phyloP scores from a whole-genome alignment of 2,329 filamentous ascomycete genomes.

The Fusarium anguioides region DNA sequence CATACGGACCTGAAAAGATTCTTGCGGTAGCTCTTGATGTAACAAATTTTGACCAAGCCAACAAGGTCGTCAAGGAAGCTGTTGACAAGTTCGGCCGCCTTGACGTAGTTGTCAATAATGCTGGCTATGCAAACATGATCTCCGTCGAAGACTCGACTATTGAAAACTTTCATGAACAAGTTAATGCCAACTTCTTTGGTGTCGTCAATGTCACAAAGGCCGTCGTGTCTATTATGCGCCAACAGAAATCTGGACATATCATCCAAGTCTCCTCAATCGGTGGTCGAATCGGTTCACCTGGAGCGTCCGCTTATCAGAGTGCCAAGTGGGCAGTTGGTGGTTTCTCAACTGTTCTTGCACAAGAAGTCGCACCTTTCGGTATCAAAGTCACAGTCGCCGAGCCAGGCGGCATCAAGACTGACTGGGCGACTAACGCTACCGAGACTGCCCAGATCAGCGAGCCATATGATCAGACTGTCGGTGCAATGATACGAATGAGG shows the following conservation, averaged over 20 bases:
- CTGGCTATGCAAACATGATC: slow-evolving; percentile 66
- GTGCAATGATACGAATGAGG: slow-evolving; percentile 33
- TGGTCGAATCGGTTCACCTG: slow-evolving; percentile 50
- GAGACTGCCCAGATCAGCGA: slow-evolving; percentile 44
- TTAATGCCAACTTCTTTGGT: slow-evolving; percentile 71
- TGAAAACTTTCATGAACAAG: slow-evolving; percentile 60
- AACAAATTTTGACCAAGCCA: slow-evolving; percentile 54
- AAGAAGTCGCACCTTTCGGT: slow-evolving; percentile 52
- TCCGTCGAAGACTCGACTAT: slow-evolving; percentile 64
- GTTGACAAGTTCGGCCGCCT: slow-evolving; percentile 63
- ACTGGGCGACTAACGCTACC: slow-evolving; percentile 52
- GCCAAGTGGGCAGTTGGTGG: slow-evolving; percentile 55
- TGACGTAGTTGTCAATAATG: slow-evolving; percentile 71
- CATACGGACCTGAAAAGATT: slow-evolving; percentile 56
- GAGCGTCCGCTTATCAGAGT: slow-evolving; percentile 52
- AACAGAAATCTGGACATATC: slow-evolving; percentile 49
- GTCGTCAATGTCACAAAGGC: slow-evolving; percentile 63
- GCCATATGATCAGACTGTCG: slow-evolving; percentile 52
- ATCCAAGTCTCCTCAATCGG: slow-evolving; percentile 55
- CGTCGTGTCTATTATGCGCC: slow-evolving; percentile 50
- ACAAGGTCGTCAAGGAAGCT: slow-evolving; percentile 49
- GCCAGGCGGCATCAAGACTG: slow-evolving; percentile 56
- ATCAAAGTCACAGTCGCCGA: slow-evolving; percentile 55
- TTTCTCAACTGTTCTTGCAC: slow-evolving; percentile 51
- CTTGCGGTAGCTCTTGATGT: slow-evolving; percentile 65